phyloP scores from a whole-genome alignment of 495 filamentous ascomycete species.

The Aspergillus heteromorphus region DNA sequence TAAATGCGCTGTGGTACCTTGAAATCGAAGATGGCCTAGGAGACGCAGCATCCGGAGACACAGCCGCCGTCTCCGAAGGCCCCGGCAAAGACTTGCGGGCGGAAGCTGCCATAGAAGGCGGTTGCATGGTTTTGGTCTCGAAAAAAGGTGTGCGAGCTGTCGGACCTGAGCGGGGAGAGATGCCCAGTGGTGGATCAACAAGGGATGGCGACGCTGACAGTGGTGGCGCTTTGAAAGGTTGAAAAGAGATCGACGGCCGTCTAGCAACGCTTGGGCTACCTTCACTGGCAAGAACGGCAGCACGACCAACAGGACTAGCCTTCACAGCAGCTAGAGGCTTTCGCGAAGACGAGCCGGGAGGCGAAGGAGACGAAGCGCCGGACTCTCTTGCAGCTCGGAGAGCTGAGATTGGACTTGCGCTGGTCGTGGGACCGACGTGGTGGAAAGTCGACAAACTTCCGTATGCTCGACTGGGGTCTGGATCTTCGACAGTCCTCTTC shows the following conservation, averaged over 20 bases:
- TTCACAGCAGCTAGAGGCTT: slow-evolving; percentile 56
- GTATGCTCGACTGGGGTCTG: slow-evolving; percentile 74
- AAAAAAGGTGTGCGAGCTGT: slow-evolving; percentile 48
- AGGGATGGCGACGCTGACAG: slow-evolving; percentile 82
- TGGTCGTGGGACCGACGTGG: slow-evolving; percentile 64
- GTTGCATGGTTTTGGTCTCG: slow-evolving; percentile 57
- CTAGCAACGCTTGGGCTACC: slow-evolving; percentile 50
- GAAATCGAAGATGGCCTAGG: slow-evolving; percentile 68
- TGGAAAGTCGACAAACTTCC: slow-evolving; percentile 93
- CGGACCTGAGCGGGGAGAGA: slow-evolving; percentile 57
- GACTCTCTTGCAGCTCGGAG: slow-evolving; percentile 62
- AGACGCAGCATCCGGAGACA: slow-evolving; percentile 61
- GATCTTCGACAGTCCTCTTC: slow-evolving; percentile 39
- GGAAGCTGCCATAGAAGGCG: slow-evolving; percentile 47
- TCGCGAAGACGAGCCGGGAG: slow-evolving; percentile 54
- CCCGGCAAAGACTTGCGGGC: slow-evolving; percentile 38
- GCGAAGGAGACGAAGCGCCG: slow-evolving; percentile 37
- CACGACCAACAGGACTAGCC: slow-evolving; percentile 53
- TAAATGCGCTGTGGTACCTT: slow-evolving; percentile 80
- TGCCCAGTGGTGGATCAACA: slow-evolving; percentile 43
- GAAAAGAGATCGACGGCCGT: slow-evolving; percentile 86
- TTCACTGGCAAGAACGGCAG: slow-evolving; percentile 53
- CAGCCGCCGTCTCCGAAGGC: slow-evolving; percentile 51
- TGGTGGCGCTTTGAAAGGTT: slow-evolving; percentile 91
- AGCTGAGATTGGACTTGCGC: slow-evolving; percentile 82